Percentiles rank a stretch among this genome's conserved stretches.
Evolutionary conservation across 768 basidiomycete genomes (phyloP).

Genomic region (Leccinellum albellum): DNA sequence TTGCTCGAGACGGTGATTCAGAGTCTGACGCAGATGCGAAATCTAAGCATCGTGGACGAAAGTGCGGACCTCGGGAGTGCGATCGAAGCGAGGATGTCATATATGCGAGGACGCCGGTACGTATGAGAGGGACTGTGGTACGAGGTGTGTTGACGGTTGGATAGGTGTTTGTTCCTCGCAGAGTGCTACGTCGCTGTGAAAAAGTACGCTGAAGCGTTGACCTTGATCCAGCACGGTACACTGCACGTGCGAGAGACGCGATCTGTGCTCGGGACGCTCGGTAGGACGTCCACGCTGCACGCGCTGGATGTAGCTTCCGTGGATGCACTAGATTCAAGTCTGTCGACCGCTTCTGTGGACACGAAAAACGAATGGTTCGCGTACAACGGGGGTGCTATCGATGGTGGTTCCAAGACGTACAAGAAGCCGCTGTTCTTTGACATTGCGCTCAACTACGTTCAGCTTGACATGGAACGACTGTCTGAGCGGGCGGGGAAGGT

Average conservation of each 20-base stretch:
- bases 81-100: constrained; percentile 72
- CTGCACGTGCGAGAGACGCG: constrained; percentile 74
- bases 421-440: constrained; percentile 93
- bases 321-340: constrained; percentile 48
- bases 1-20: constrained; percentile 83
- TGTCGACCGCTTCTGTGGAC: constrained; percentile 44
- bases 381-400: constrained; percentile 62
- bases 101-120: constrained; percentile 72
- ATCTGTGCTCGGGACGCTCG: constrained; percentile 47
- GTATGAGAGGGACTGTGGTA: constrained; percentile 7
- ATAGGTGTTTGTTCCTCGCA: constrained; percentile 72
- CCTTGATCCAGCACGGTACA: constrained; percentile 65
- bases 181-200: constrained; percentile 68
- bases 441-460: constrained; percentile 89
- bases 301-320: constrained; percentile 19
- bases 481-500: constrained; percentile 65
- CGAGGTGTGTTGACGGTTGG: constrained; percentile 1
- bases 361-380: constrained; percentile 78
- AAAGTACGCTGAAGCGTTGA: constrained; percentile 68
- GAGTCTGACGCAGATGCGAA: constrained; percentile 79
- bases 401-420: constrained; percentile 44
- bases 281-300: constrained; percentile 37
- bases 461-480: constrained; percentile 78
- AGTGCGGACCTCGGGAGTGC: constrained; percentile 77
- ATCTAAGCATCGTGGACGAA: constrained; percentile 82